A percentile compares a stretch with the other conserved stretches of the same genome.
phyloP scores from a whole-genome alignment of 2,329 filamentous ascomycete species.

The Byssoonygena ceratinophila region DNA sequence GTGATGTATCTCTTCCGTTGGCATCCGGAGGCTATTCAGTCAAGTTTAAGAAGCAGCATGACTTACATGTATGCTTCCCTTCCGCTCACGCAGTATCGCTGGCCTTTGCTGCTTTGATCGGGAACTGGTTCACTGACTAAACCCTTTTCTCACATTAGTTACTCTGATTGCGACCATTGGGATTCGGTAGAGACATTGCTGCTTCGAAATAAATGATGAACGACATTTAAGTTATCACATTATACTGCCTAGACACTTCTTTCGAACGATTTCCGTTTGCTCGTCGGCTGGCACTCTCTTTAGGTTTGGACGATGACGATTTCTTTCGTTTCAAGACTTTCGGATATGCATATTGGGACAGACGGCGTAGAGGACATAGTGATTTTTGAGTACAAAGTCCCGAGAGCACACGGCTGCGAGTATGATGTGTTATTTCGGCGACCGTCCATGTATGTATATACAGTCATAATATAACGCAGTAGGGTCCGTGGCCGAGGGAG shows the following conservation, averaged over 20 bases:
- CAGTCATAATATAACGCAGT: neutral
- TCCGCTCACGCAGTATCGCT: neutral
- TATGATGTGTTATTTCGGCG: neutral
- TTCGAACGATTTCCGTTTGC: neutral
- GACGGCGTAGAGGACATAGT: neutral
- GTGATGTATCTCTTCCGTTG: constrained; percentile 94
- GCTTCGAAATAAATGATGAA: constrained; percentile 62
- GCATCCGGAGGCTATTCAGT: constrained; percentile 84
- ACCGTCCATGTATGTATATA: neutral
- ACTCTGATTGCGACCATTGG: constrained; percentile 77
- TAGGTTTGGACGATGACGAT: neutral
- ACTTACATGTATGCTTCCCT: constrained; percentile 72
- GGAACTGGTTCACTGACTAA: neutral
- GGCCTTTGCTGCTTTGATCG: neutral
- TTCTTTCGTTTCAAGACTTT: neutral
- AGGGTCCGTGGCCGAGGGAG: neutral
- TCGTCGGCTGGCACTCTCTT: neutral
- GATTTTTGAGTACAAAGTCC: neutral
- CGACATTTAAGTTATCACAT: neutral
- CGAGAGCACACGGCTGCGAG: neutral
- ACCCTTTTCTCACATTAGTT: constrained; percentile 36
- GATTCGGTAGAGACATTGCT: constrained; percentile 73
- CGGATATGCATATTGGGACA: constrained; percentile 1
- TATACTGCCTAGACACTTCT: neutral
- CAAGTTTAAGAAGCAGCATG: constrained; percentile 89